These are phyloP conservation scores for Colletotrichum viniferum DNA, from an alignment of 2,329 filamentous ascomycete species.

Conservation along the genomic window DNA sequence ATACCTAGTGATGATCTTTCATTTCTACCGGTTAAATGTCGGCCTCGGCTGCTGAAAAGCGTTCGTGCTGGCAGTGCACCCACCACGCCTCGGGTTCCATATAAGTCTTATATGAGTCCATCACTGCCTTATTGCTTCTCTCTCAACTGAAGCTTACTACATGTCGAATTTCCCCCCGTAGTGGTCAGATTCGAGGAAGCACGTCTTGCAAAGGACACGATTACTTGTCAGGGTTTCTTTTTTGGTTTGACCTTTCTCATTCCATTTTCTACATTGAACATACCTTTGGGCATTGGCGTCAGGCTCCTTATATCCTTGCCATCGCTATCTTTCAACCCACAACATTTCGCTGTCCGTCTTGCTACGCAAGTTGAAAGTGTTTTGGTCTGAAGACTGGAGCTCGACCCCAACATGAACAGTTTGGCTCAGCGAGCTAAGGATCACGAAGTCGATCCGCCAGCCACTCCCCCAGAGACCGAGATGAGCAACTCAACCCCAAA, in stretches of 20 bases:
- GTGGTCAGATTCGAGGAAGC: background rate
- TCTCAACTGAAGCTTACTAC: background rate
- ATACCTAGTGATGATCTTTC: constrained; percentile 14
- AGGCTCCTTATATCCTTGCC: background rate
- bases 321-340: background rate
- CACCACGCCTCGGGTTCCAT: constrained; percentile 12
- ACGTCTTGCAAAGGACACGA: background rate
- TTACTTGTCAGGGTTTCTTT: background rate
- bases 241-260: background rate
- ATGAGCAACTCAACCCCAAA: constrained; percentile 50
- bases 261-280: background rate
- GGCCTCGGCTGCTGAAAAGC: constrained; percentile 25
- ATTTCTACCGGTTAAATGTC: constrained; percentile 32
- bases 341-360: background rate
- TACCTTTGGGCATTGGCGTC: background rate
- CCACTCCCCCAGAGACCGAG: constrained; percentile 9
- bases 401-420: background rate
- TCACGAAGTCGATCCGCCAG: constrained; percentile 34
- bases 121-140: constrained; percentile 13
- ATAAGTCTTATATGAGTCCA: constrained; percentile 25
- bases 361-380: background rate
- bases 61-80: constrained; percentile 9
- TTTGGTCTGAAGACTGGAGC: background rate
- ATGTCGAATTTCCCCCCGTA: background rate
- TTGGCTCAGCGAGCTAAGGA: constrained; percentile 1